Evolutionary conservation across 2,329 filamentous ascomycete genomes (phyloP), one percentile per base, ranked within the genome.

Genomic region (Didymella pinodella): DNA sequence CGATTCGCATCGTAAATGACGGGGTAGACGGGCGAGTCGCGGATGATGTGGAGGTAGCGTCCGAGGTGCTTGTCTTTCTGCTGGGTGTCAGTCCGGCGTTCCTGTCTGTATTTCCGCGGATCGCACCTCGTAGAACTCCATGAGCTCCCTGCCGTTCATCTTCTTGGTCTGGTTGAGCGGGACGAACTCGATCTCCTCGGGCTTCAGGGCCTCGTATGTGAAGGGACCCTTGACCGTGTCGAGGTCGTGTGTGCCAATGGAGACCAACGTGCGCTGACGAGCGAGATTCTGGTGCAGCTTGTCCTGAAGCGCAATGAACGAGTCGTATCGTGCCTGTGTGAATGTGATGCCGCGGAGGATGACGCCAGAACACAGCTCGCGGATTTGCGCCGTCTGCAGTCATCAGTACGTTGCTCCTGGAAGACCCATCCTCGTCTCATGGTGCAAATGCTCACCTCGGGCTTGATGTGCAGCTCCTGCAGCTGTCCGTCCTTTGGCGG

Each of bases 231-330:
- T 83, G 69, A 99, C 83, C 18, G 92, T 97, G 75, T 98, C 93
- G 64, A 98, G 83, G 76, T 99, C 94, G 79, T 99, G 95, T 3
- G 95, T 99, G 69, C 95, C 95, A 74, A 99, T 97, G 22, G 94
- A 91, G n/a, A 97, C 94, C 46, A 99, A 82, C 0, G 94, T 97
- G 71, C 95, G 85, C 79, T 98, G 91, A 62, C 95, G 88, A 48
- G 95, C 96, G 66, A 99, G 83, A 75, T 99, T 99, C 77, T 94
- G 90, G 82, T 99, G 95, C 47, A 99, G 86, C 83, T 99, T 99
- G 81, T 99, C 96, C 82, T 99, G 95, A 47, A 99, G 85, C 56
- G 90, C 87, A 76, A 99, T 99, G 90, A 99, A 99, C 73, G 93
- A 97, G 69, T 96, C 92, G 78, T 99, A 99, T 66, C 90, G 86